These are phyloP conservation scores for Candida oleophila DNA, from an alignment of 805 yeast genomes.

Conservation along the genomic window DNA sequence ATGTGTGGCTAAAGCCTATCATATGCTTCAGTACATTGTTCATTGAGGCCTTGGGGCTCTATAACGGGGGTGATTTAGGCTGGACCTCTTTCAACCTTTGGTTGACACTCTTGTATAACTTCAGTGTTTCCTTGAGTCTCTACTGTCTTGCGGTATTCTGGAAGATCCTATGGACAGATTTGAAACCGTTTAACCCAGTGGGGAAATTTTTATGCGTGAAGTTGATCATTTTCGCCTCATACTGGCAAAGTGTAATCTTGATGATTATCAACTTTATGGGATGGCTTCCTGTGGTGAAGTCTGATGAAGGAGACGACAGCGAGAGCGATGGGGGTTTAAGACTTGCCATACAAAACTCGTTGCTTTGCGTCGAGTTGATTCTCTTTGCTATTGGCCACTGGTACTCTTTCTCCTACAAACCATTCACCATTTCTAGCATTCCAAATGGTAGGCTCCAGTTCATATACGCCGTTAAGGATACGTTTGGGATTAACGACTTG, in stretches of 20 bases:
- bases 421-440: constrained; percentile 58
- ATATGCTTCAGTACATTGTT: constrained; percentile 57
- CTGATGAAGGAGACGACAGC: constrained; percentile 11
- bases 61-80: constrained; percentile 52
- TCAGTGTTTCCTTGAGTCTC: constrained; percentile 76
- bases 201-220: constrained; percentile 93
- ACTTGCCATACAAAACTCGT: constrained; percentile 68
- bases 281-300: constrained; percentile 35
- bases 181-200: constrained; percentile 81
- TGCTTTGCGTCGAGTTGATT: constrained; percentile 79
- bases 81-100: constrained; percentile 55
- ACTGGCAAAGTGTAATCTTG: constrained; percentile 85
- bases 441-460: constrained; percentile 70
- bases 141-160: constrained; percentile 88
- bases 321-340: constrained; percentile 31
- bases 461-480: constrained; percentile 68
- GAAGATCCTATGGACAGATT: constrained; percentile 80
- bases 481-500: constrained; percentile 75
- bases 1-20: constrained; percentile 91
- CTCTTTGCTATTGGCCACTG: constrained; percentile 89
- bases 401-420: constrained; percentile 76
- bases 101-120: constrained; percentile 69
- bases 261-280: constrained; percentile 52
- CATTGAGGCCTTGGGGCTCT: constrained; percentile 47
- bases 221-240: constrained; percentile 92